Evolutionary conservation across 176 grass and related monocot genomes (phyloP), one percentile per base, ranked within the genome.

Genomic region (Phoenix roebelenii): DNA sequence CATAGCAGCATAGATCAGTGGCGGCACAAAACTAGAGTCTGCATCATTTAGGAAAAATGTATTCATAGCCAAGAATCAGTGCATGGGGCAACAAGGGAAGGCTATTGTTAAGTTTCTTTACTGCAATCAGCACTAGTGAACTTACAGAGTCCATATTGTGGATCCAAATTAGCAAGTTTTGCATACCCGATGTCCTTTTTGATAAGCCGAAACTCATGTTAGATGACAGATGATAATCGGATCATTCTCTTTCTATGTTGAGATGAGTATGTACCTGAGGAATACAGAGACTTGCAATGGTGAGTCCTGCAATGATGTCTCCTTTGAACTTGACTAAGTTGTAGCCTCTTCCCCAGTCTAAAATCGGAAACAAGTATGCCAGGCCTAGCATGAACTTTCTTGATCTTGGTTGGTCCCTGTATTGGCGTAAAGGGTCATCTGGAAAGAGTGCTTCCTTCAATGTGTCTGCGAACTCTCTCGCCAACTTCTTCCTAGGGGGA

Each of bases 261-360:
- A 18, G 16, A 44, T 5, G 30, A 63, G 17, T 3, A 14, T 2
- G 5, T 64, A 64, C 61, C 39, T 68, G 65, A 56, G 65, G 65
- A 18, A 68, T 68, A 52, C 65, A 68, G 15, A 68, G 65, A 19
- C 65, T 56, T 4, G 65, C 65, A 28, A 68, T 68, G 18, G 65
- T 68, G 5, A 68, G 1, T 3, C 65, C 65, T 25, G 65, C 52
- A 6, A 68, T 39, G n/a, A 54, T 4, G 3, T 68, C 65, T 20
- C 52, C 65, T 35, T 56, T 68, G 65, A 68, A 10, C 52, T 56
- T 68, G 18, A 10, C 16, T 0, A 68, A 14, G 52, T 14, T 22
- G 52, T 68, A 68, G n/a, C 28, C 16, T 48, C 65, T 55, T 25
- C 22, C 24, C 65, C 65, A 68, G 5, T 68, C 26, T 5, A 68